These are phyloP conservation scores for Skeletonema menzelii DNA, from an alignment of 108 stramenopile genomes.

Conservation along the genomic window DNA sequence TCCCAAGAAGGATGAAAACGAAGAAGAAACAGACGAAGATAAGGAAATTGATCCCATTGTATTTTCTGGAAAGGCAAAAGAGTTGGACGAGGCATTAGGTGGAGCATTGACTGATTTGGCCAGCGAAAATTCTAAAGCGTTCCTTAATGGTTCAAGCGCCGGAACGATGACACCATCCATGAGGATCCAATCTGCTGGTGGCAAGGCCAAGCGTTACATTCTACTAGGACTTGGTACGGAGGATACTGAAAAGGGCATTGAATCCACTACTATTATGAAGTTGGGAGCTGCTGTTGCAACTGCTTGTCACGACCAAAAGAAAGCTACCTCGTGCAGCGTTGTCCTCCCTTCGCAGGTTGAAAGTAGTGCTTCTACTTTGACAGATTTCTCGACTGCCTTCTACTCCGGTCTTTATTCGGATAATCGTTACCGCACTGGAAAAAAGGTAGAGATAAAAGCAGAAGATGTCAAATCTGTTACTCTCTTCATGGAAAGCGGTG, in stretches of 20 bases:
- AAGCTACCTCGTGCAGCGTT: constrained; percentile 53
- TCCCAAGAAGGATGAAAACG: constrained; percentile 38
- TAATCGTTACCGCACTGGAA: constrained; percentile 80
- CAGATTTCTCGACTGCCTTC: constrained; percentile 66
- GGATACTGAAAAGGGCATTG: constrained; percentile 43
- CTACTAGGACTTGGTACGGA: constrained; percentile 69
- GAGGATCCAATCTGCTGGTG: constrained; percentile 38
- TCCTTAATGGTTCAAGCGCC: constrained; percentile 76
- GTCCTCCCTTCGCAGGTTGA: constrained; percentile 50
- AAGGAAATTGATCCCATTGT: constrained; percentile 47
- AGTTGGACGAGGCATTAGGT: constrained; percentile 64
- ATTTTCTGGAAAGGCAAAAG: constrained; percentile 58
- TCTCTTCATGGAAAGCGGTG: constrained; percentile 45
- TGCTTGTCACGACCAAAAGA: constrained; percentile 74
- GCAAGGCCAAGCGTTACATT: constrained; percentile 55
- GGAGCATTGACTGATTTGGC: constrained; percentile 70
- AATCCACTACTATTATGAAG: constrained; percentile 46
- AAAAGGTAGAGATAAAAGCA: constrained; percentile 65
- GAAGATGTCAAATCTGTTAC: constrained; percentile 66
- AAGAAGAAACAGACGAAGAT: constrained; percentile 43
- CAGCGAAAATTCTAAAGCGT: constrained; percentile 73
- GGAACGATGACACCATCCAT: constrained; percentile 69
- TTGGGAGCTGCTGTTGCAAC: constrained; percentile 68
- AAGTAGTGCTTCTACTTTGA: constrained; percentile 15
- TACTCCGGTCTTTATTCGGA: constrained; percentile 71